These are phyloP conservation scores for Nematocida homosporus DNA, from an alignment of 371 early-diverging fungal genomes.

Conservation along the genomic window DNA sequence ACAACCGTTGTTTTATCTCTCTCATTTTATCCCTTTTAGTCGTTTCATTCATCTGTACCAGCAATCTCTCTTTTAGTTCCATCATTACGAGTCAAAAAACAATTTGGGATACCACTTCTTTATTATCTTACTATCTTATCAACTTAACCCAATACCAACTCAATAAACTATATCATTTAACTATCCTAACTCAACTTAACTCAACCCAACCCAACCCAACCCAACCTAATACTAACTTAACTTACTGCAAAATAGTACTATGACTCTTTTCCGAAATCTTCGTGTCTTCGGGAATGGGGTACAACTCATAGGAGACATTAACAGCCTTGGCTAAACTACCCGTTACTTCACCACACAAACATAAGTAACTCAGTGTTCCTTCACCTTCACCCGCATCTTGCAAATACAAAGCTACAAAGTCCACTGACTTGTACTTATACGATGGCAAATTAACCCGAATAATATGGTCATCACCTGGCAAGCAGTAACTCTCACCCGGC, in stretches of 20 bases:
- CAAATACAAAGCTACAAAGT: slow-evolving; percentile 26
- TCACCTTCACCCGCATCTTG: background rate
- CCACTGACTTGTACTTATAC: slow-evolving; percentile 49
- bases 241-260: too few species aligned
- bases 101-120: too few species aligned
- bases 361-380: slow-evolving; percentile 16
- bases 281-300: slow-evolving; percentile 25
- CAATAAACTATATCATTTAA: too few species aligned
- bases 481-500: slow-evolving; percentile 9
- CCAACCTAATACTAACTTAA: too few species aligned
- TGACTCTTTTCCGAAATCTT: background rate
- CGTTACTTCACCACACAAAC: slow-evolving; percentile 29
- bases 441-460: slow-evolving; percentile 16
- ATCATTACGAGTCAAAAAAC: too few species aligned
- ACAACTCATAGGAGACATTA: slow-evolving; percentile 47
- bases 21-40: background rate
- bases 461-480: slow-evolving; percentile 27
- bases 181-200: too few species aligned
- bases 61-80: background rate
- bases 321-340: slow-evolving; percentile 29
- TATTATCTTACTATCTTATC: too few species aligned
- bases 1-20: background rate
- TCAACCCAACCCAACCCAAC: too few species aligned
- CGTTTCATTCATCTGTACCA: background rate
- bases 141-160: too few species aligned